Conservation (phyloP, 2,329 filamentous ascomycete genomes). For the Trichoderma koningiopsis region DNA sequence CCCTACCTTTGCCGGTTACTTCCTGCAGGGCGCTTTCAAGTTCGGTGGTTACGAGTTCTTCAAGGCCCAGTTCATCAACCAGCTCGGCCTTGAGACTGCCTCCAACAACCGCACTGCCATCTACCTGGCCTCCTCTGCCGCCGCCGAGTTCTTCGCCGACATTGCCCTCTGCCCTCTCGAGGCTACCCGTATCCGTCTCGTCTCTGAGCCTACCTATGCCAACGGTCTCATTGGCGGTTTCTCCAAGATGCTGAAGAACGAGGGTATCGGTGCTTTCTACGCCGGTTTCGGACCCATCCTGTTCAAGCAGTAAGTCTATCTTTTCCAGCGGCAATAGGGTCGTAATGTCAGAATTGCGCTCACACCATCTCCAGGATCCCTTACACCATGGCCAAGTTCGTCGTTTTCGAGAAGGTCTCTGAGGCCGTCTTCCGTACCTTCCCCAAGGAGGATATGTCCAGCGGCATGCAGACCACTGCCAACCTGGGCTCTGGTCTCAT, state of each 20-base stretch:
- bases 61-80: conserved; percentile 87
- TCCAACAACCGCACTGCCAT: conserved; percentile 78
- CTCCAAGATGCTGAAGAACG: conserved; percentile 77
- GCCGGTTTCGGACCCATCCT: conserved; percentile 86
- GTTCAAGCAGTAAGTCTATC: conserved; percentile 54
- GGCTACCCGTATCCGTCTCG: conserved; percentile 91
- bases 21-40: conserved; percentile 92
- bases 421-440: conserved; percentile 69
- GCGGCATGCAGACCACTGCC: conserved; percentile 72
- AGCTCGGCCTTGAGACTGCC: conserved; percentile 75
- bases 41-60: conserved; percentile 96
- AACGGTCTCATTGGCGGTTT: conserved; percentile 78
- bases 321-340: conserved; percentile 13
- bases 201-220: conserved; percentile 84
- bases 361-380: conserved; percentile 62
- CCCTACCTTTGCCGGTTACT: conserved; percentile 86
- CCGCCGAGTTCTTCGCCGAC: conserved; percentile 71
- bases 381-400: conserved; percentile 95
- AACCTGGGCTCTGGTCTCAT: conserved; percentile 66
- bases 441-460: conserved; percentile 71
- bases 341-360: not conserved
- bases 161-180: conserved; percentile 88
- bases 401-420: conserved; percentile 86
- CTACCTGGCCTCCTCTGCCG: conserved; percentile 72
- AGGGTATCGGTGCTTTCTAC: conserved; percentile 87